A percentile compares a stretch with the other conserved stretches of the same genome.
Evolutionary conservation across 129 eudicot genomes (phyloP).

Genomic region (Dittrichia graveolens): DNA sequence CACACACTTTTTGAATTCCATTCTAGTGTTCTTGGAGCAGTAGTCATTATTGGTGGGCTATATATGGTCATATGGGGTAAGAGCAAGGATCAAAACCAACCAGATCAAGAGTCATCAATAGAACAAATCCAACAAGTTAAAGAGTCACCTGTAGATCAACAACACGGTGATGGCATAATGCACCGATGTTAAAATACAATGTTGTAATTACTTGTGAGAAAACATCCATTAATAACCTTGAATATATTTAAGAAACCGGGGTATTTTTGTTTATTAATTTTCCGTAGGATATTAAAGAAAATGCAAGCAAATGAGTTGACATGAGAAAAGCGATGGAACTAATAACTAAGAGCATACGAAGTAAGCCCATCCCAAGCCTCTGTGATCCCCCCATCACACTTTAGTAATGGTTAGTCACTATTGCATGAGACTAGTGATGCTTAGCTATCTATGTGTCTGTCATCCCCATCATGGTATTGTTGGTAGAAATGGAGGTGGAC

Average conservation of each 20-base stretch:
- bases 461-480: no score
- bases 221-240: slow-evolving; percentile 17
- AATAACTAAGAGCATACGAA: no score
- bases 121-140: background rate
- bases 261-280: no score
- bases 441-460: no score
- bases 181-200: background rate
- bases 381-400: no score
- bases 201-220: background rate
- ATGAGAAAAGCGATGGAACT: no score
- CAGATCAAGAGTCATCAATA: background rate
- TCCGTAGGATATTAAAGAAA: no score
- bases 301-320: no score
- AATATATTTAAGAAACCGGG: background rate
- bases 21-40: slow-evolving; percentile 51
- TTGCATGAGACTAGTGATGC: no score
- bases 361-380: no score
- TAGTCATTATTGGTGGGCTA: slow-evolving; percentile 45
- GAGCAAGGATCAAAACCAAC: slow-evolving; percentile 42
- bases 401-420: no score
- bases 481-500: no score
- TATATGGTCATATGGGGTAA: slow-evolving; percentile 61
- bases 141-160: slow-evolving; percentile 3
- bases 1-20: background rate
- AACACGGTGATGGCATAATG: background rate